phyloP scores from a whole-genome alignment of 768 basidiomycete species.

The Termitomyces sp. region DNA sequence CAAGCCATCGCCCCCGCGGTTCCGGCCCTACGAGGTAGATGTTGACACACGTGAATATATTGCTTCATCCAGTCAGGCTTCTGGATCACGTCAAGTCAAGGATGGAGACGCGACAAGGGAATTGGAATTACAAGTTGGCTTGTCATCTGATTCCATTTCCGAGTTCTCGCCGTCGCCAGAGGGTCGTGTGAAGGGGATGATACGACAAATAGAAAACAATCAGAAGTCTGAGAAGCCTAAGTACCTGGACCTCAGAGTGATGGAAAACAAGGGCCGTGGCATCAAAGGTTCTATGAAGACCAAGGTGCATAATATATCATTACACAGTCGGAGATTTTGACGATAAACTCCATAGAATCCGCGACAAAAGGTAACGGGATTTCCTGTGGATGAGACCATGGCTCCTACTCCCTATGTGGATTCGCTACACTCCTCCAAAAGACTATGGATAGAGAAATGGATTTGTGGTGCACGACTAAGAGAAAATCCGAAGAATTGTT shows the following conservation, averaged over 20 bases:
- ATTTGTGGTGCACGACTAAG: neutral
- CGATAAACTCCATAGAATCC: neutral
- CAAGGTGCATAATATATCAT: conserved; percentile 6
- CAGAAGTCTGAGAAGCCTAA: neutral
- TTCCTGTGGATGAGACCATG: neutral
- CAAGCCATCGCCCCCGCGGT: neutral
- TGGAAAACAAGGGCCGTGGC: neutral
- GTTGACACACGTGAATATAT: neutral
- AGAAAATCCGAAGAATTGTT: neutral
- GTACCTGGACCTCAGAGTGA: conserved; percentile 4
- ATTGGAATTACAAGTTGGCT: conserved; percentile 4
- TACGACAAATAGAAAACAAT: conserved; percentile 1
- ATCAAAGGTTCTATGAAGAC: conserved; percentile 13
- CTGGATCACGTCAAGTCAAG: conserved; percentile 2
- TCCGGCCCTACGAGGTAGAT: neutral
- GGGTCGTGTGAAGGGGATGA: conserved; percentile 2
- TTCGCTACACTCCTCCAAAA: neutral
- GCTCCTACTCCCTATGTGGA: neutral
- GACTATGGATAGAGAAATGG: neutral
- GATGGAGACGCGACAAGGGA: conserved; percentile 12
- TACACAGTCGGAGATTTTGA: neutral
- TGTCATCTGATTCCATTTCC: conserved; percentile 9
- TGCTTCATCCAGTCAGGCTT: neutral
- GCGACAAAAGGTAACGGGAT: neutral
- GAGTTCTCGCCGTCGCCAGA: conserved; percentile 1